Evolutionary conservation across 352 stramenopile species (phyloP).

Genomic region (Pythium sp.): DNA sequence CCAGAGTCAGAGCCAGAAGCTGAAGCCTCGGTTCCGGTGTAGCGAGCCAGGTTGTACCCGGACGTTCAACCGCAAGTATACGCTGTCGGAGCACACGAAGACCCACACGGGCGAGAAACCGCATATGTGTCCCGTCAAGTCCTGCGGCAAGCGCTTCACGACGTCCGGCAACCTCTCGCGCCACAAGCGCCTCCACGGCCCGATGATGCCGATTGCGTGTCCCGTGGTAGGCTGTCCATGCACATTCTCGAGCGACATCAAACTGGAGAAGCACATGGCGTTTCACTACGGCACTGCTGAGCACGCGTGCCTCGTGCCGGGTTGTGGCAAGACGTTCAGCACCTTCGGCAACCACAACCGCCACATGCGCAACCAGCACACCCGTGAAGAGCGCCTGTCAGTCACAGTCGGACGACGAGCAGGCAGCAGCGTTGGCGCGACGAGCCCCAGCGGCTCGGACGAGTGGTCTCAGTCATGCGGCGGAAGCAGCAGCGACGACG

Average conservation of each 20-base stretch:
- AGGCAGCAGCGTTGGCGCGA: neutral
- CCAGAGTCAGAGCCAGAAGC: neutral
- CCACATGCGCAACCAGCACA: conserved; percentile 64
- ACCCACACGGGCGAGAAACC: conserved; percentile 77
- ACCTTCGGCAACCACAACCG: conserved; percentile 59
- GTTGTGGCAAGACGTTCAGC: conserved; percentile 60
- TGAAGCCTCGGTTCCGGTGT: conserved; percentile 6
- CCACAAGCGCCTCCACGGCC: conserved; percentile 24
- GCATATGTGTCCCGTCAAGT: conserved; percentile 27
- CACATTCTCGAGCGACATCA: conserved; percentile 13
- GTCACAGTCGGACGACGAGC: neutral
- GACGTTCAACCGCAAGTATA: conserved; percentile 67
- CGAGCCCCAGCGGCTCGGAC: conserved; percentile 9
- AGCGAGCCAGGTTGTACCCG: conserved; percentile 9
- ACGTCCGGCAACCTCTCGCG: conserved; percentile 31
- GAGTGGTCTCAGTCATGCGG: conserved; percentile 8
- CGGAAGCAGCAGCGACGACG: conserved; percentile 1
- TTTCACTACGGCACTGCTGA: conserved; percentile 15
- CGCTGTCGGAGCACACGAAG: conserved; percentile 70
- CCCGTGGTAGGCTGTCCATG: conserved; percentile 9
- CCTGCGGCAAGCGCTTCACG: conserved; percentile 34
- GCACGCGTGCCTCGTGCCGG: conserved; percentile 26
- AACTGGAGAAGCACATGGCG: conserved; percentile 13
- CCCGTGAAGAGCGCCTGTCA: neutral
- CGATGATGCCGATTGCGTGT: conserved; percentile 12